Evolutionary conservation across 2,329 filamentous ascomycete genomes (phyloP), one percentile per base, ranked within the genome.

Genomic region (Tolypocladium guangdongense): DNA sequence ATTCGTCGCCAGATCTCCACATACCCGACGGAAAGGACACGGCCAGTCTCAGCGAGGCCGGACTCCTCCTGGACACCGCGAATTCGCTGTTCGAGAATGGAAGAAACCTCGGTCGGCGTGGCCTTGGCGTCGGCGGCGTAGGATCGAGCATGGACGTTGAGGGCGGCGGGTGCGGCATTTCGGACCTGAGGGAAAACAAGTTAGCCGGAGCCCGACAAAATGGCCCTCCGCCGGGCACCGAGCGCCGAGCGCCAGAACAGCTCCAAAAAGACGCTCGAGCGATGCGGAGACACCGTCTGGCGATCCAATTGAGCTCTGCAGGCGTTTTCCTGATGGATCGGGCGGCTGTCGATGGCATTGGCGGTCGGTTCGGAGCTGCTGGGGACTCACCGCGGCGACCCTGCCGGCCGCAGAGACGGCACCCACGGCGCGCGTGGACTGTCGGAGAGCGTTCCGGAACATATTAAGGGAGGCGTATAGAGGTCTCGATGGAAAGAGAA

Each of bases 21-120:
- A 73, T 95, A 97, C 92, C 92, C 92, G 76, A 99, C 90, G 71
- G 91, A 96, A 68, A 99, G 86, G 71, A 99, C 93, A 79, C 92
- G 90, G 73, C 93, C 93, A 72, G 93, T 99, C 87, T 99, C 93
- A 75, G 93, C 90, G 68, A 99, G 88, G 74, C 83, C 84, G 72
- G 89, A 82, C 82, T 97, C 93, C 80, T 97, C 93, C 78, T 95
- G 88, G 65, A 97, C 90, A 82, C 93, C 93, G 73, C 93, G 89
- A 71, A 99, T 99, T 78, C 91, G 85, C 84, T 97, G 92, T 82
- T 97, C 93, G 72, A 99, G 88, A 76, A 99, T 97, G 66, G 92
- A 96, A 66, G 93, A 97, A 68, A 97, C 92, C 82, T 99, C 93
- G 69, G 92, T 99, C 67, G 93, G 93, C 57, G 90, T 77, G 68